Percentiles rank a stretch among this genome's conserved stretches.
These are phyloP conservation scores for Saccharomyces pastorianus DNA, from an alignment of 1,139 yeast genomes.

Conservation along the genomic window DNA sequence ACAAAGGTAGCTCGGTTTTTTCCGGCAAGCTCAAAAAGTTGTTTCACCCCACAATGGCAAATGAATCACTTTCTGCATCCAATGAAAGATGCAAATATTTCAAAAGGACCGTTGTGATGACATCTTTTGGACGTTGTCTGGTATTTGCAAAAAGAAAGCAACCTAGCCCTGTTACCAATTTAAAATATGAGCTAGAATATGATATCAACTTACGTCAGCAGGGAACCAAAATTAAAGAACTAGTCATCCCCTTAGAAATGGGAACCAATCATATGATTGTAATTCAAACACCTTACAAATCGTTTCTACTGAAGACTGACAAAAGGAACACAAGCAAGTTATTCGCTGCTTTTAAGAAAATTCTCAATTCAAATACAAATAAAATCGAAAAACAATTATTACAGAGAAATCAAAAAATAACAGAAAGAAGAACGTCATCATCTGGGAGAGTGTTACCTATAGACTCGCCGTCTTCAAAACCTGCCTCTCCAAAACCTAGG, in stretches of 20 bases:
- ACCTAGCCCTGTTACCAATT: slow-evolving; percentile 9
- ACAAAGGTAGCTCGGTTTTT: slow-evolving; percentile 13
- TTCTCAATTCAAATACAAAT: slow-evolving; percentile 14
- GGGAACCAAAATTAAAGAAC: slow-evolving; percentile 24
- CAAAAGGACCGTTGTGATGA: slow-evolving; percentile 21
- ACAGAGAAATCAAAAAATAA: background rate
- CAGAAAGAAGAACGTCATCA: background rate
- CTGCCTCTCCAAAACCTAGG: background rate
- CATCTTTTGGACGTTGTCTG: slow-evolving; percentile 27
- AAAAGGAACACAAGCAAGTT: slow-evolving; percentile 16
- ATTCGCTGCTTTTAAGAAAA: slow-evolving; percentile 21
- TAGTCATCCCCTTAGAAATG: slow-evolving; percentile 11
- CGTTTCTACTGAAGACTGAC: slow-evolving; percentile 22
- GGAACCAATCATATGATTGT: slow-evolving; percentile 15
- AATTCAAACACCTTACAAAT: slow-evolving; percentile 27
- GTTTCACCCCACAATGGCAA: slow-evolving; percentile 19
- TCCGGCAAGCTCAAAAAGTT: slow-evolving; percentile 25
- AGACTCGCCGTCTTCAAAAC: slow-evolving; percentile 5
- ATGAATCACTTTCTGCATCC: slow-evolving; percentile 10
- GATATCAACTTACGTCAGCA: slow-evolving; percentile 25
- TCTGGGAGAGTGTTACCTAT: background rate
- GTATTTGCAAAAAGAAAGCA: slow-evolving; percentile 21
- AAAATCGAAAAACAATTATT: slow-evolving; percentile 14
- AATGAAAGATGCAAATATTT: slow-evolving; percentile 15
- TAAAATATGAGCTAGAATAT: slow-evolving; percentile 18